Conservation (phyloP, 495 filamentous ascomycete genomes). For the Massariosphaeria phaeospora region DNA sequence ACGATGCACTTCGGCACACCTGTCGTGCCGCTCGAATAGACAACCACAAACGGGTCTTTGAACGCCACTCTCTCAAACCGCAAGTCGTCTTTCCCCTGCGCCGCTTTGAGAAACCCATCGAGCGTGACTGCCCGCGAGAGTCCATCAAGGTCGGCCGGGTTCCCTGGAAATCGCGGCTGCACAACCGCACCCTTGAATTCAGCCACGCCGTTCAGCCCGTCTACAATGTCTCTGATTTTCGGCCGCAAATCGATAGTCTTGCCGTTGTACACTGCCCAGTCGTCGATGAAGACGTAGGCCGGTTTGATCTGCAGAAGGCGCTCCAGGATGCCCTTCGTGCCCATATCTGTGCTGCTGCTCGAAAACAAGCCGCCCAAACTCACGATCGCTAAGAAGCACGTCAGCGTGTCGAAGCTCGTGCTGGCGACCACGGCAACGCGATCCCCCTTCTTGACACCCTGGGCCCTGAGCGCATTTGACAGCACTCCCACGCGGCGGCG, state of each 20-base stretch:
- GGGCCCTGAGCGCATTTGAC: constrained; percentile 57
- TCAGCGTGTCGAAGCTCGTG: constrained; percentile 68
- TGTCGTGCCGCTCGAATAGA: constrained; percentile 68
- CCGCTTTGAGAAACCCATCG: constrained; percentile 48
- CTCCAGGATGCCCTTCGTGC: constrained; percentile 69
- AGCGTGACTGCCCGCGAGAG: constrained; percentile 54
- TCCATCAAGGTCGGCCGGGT: constrained; percentile 53
- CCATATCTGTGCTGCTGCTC: constrained; percentile 73
- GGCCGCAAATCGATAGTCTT: constrained; percentile 62
- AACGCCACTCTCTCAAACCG: constrained; percentile 59
- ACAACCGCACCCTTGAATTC: constrained; percentile 61
- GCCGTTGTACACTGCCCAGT: constrained; percentile 72
- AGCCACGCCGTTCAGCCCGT: constrained; percentile 53
- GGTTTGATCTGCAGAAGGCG: constrained; percentile 67
- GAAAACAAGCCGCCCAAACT: constrained; percentile 68
- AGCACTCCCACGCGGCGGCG: constrained; percentile 52
- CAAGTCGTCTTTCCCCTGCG: constrained; percentile 39
- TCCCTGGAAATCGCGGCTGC: constrained; percentile 56
- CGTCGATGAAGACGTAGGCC: constrained; percentile 71
- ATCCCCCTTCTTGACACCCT: constrained; percentile 63
- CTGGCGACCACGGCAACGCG: constrained; percentile 64
- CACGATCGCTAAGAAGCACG: constrained; percentile 58
- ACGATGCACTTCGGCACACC: constrained; percentile 73
- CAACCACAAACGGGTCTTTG: constrained; percentile 65
- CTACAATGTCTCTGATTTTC: constrained; percentile 65